Base-by-base conservation (phyloP, 352 stramenopile species). In the Phytophthora podocarpi region DNA sequence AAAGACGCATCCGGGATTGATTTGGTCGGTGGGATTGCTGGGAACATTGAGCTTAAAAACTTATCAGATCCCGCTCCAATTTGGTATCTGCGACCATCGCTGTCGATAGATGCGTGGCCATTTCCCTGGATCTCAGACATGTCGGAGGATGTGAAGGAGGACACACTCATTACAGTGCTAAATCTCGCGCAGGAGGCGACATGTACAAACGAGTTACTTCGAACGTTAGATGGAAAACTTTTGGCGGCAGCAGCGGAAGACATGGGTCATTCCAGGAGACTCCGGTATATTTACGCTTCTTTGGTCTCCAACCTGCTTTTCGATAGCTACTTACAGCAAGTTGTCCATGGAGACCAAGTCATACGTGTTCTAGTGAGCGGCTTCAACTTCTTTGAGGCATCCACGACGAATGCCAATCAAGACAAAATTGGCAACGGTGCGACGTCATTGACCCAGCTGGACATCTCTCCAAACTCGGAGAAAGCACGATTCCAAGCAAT, bases 301-400 rank as follows among this genome's bases (percentile, higher is more conserved):
- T 71, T 91, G 23, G 30, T 94, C 1, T 87, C 74, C 50, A 91
- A 92, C 31, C 40, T 91, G 23, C 53, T 91, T 8, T 90, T 94
- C 35, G 78, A 92, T 35, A 82, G 41, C 24, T 76, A 78, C 4
- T 52, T 92, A 7, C 85, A 91, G 48, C 74, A 87, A 18, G 56
- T 87, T 32, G 69, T 92, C 23, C 85, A 85, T 26, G 81, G 78
- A 0, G 80, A 91, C 34, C 53, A 81, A 35, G 76, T 83, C 1
- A 50, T 91, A 3, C 69, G 70, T 10, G 68, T 74, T 23, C 59
- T 91, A 15, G 67, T 91, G 2, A 70, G 74, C 8, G 82, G 76
- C 1, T 89, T 89, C 39, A 70, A 82, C 35, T 87, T 86, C 43
- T 62, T 70, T 6, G 55, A 61, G 16, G 28, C 21, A 1, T 35